Conservation (phyloP, 1,284 basidiomycete species). For the Heimioporus retisporus region DNA sequence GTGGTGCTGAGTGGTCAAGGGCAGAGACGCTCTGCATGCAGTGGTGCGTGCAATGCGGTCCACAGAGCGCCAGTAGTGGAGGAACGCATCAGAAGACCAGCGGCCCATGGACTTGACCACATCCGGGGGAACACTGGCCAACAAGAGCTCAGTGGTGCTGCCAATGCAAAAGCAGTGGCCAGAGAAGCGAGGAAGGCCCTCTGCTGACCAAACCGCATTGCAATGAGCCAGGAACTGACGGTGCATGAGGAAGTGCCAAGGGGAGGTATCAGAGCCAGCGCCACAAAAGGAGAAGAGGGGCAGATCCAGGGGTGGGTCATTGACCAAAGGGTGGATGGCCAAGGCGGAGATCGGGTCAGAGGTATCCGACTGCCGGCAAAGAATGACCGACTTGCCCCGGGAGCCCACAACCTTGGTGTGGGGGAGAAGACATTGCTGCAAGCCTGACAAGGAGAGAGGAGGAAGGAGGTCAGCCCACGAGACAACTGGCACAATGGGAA, state of each 20-base stretch:
- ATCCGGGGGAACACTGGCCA: neutral
- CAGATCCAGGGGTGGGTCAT: neutral
- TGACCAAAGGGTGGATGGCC: neutral
- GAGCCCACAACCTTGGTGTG: slow-evolving; percentile 9
- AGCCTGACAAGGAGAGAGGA: neutral
- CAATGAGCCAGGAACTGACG: neutral
- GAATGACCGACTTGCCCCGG: neutral
- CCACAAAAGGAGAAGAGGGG: slow-evolving; percentile 12
- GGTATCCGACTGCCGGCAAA: neutral
- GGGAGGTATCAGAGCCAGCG: too few relatives aligned
- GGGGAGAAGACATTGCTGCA: neutral
- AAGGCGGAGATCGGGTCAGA: slow-evolving; percentile 11
- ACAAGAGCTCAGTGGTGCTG: neutral
- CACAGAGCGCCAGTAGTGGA: slow-evolving; percentile 1
- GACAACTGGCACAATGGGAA: too few relatives aligned
- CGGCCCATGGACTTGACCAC: neutral
- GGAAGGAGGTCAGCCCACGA: neutral
- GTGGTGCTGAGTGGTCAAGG: too few relatives aligned
- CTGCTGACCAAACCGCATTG: neutral
- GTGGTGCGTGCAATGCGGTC: neutral
- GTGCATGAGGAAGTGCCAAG: neutral
- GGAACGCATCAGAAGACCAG: slow-evolving; percentile 5
- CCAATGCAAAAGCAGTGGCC: slow-evolving; percentile 17
- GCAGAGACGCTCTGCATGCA: too few relatives aligned
- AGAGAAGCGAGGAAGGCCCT: slow-evolving; percentile 22